These are phyloP conservation scores for Dipodascopsis uninucleata DNA, from an alignment of 805 yeast species.

Conservation along the genomic window DNA sequence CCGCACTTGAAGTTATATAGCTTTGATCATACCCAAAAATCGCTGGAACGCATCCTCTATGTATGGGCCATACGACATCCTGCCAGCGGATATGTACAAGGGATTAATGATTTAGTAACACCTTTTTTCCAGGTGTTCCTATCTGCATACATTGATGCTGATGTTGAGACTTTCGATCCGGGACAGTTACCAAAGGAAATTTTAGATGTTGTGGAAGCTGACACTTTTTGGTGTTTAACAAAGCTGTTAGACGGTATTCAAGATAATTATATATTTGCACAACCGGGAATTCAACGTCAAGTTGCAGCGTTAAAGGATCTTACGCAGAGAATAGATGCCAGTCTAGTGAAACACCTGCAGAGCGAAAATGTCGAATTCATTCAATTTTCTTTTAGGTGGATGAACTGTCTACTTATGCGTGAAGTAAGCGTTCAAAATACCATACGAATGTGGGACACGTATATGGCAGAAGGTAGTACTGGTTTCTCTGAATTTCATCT, in stretches of 20 bases:
- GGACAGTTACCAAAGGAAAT: slow-evolving; percentile 54
- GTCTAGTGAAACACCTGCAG: slow-evolving; percentile 68
- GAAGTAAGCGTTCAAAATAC: slow-evolving; percentile 76
- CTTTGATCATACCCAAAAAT: slow-evolving; percentile 64
- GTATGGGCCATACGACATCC: slow-evolving; percentile 97
- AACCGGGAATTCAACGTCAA: slow-evolving; percentile 93
- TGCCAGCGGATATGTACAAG: slow-evolving; percentile 97
- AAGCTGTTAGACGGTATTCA: slow-evolving; percentile 89
- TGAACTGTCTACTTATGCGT: slow-evolving; percentile 96
- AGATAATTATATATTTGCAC: slow-evolving; percentile 96
- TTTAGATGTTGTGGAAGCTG: slow-evolving; percentile 78
- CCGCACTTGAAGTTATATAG: slow-evolving; percentile 76
- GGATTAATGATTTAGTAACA: slow-evolving; percentile 88
- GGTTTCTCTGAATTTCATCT: slow-evolving; percentile 92
- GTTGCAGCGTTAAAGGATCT: slow-evolving; percentile 75
- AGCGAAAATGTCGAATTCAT: slow-evolving; percentile 86
- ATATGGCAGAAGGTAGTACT: slow-evolving; percentile 51
- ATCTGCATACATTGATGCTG: slow-evolving; percentile 54
- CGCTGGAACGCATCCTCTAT: slow-evolving; percentile 76
- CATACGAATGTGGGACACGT: slow-evolving; percentile 97
- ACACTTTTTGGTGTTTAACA: slow-evolving; percentile 94
- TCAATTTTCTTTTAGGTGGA: slow-evolving; percentile 96
- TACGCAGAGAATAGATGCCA: slow-evolving; percentile 73
- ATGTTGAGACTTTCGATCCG: slow-evolving; percentile 59
- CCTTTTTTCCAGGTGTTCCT: slow-evolving; percentile 89